Evolutionary conservation across 805 yeast species (phyloP).

Genomic region (Candida ovalis): DNA sequence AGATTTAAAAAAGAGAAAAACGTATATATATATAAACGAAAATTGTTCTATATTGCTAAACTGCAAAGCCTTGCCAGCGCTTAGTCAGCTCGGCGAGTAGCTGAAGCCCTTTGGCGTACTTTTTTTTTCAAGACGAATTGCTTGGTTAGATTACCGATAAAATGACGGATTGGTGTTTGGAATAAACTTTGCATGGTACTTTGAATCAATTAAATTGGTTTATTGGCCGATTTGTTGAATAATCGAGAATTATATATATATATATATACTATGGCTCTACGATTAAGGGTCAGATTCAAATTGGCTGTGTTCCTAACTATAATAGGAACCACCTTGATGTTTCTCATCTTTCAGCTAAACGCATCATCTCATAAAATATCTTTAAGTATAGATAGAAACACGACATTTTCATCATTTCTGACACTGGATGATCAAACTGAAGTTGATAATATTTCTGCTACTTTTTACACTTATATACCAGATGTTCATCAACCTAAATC

Average conservation of each 20-base stretch:
- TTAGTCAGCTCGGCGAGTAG: neutral
- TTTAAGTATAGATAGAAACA: neutral
- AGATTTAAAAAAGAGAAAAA: neutral
- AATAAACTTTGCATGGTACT: too few species aligned
- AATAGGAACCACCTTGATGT: neutral
- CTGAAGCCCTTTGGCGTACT: neutral
- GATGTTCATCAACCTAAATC: constrained; percentile 8
- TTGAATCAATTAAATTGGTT: too few species aligned
- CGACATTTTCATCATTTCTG: neutral
- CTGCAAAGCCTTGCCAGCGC: neutral
- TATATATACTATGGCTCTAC: neutral
- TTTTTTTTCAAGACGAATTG: neutral
- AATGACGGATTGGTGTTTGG: too few species aligned
- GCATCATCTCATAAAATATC: neutral
- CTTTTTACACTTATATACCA: constrained; percentile 24
- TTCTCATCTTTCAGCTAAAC: neutral
- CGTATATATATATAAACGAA: neutral
- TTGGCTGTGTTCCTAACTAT: neutral
- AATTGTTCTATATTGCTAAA: too few species aligned
- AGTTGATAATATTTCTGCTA: constrained; percentile 8
- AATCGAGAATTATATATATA: too few species aligned
- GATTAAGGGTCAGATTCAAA: neutral
- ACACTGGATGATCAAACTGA: constrained; percentile 2
- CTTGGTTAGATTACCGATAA: neutral
- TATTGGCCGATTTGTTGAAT: neutral